Evolutionary conservation across 805 yeast genomes (phyloP).

Genomic region (Metschnikowia similis): DNA sequence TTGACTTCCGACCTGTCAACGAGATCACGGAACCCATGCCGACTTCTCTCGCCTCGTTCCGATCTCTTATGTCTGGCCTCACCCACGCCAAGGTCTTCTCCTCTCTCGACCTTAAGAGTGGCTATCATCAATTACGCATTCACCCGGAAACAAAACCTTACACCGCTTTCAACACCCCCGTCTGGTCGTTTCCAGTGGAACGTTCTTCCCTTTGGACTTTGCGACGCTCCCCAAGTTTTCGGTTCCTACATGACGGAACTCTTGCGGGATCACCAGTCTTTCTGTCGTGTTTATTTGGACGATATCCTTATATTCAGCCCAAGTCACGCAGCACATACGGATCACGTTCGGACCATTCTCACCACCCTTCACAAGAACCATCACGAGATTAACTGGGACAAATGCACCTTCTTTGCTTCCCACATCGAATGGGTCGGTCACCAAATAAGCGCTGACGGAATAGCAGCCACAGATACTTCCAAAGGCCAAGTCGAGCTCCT

Average conservation of each 20-base stretch:
- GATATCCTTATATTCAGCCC: constrained; percentile 4
- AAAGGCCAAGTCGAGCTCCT: background rate
- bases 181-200: too few relatives aligned
- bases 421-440: background rate
- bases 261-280: background rate
- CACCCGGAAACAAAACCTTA: too few relatives aligned
- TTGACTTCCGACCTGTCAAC: background rate
- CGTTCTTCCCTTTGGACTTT: too few relatives aligned
- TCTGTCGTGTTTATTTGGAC: constrained; percentile 6
- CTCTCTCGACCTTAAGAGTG: background rate
- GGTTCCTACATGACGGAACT: constrained; percentile 6
- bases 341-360: background rate
- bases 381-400: background rate
- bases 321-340: too few relatives aligned
- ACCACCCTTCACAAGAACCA: background rate
- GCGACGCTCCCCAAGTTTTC: too few relatives aligned
- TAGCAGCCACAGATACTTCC: background rate
- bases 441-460: background rate
- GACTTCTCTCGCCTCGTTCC: background rate
- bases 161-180: too few relatives aligned
- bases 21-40: background rate
- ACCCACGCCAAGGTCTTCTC: background rate
- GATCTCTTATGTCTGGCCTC: background rate
- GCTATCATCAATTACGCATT: too few relatives aligned
- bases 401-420: background rate